These are phyloP conservation scores for Dendrobium nobile DNA, from an alignment of 106 monocot genomes.

Conservation along the genomic window DNA sequence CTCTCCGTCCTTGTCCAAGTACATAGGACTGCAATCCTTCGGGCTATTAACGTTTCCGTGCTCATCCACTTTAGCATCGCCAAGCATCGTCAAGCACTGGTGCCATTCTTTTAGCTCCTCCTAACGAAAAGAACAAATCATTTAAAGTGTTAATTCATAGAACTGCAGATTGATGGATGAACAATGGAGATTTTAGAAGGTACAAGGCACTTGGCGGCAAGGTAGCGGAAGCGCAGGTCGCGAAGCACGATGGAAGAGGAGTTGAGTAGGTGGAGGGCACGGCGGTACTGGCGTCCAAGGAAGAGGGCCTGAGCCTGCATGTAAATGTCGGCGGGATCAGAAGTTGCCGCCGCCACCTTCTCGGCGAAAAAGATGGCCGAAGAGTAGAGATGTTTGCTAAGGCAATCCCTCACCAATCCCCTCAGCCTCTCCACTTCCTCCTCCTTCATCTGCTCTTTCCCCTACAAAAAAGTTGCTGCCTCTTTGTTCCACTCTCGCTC, in stretches of 20 bases:
- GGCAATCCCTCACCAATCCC: conserved; percentile 85
- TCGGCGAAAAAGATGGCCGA: conserved; percentile 98
- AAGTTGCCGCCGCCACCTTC: conserved; percentile 79
- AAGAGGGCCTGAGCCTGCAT: conserved; percentile 98
- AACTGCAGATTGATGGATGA: neutral
- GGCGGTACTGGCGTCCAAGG: conserved; percentile 82
- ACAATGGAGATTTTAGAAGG: neutral
- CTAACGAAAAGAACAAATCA: neutral
- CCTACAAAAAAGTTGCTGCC: neutral
- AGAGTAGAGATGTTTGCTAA: conserved; percentile 92
- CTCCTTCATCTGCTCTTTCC: conserved; percentile 45
- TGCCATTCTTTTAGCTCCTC: conserved; percentile 82
- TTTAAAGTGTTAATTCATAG: conserved; percentile 2
- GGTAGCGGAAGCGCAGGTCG: conserved; percentile 90
- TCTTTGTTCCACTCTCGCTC: neutral
- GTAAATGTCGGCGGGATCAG: conserved; percentile 92
- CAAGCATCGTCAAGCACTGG: conserved; percentile 68
- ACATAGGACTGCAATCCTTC: conserved; percentile 38
- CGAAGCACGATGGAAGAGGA: conserved; percentile 69
- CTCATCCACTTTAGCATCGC: conserved; percentile 66
- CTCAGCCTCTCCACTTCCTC: conserved; percentile 76
- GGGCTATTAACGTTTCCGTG: conserved; percentile 42
- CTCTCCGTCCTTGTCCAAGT: conserved; percentile 62
- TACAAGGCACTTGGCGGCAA: conserved; percentile 98
- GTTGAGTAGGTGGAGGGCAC: conserved; percentile 85